A percentile compares a stretch with the other conserved stretches of the same genome.
Evolutionary conservation across 768 basidiomycete genomes (phyloP).

Genomic region (Gymnopilus junonius): DNA sequence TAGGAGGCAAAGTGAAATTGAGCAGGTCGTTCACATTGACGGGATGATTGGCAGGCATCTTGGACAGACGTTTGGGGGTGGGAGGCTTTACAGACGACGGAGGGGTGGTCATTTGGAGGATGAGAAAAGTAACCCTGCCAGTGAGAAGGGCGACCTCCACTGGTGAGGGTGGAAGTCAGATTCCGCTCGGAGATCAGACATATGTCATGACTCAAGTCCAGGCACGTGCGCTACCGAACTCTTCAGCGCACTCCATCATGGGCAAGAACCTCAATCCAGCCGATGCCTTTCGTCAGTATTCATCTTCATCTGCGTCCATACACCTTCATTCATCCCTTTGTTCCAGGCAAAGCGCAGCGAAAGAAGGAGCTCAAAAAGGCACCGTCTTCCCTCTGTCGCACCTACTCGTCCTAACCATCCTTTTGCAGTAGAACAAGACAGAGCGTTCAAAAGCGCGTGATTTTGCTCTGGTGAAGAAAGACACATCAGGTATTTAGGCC

Average conservation of each 20-base stretch:
- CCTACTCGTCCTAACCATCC: slow-evolving; percentile 16
- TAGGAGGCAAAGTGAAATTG: slow-evolving; percentile 91
- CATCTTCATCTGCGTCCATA: background rate
- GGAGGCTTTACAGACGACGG: slow-evolving; percentile 35
- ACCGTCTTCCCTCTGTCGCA: slow-evolving; percentile 11
- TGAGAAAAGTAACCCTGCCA: slow-evolving; percentile 46
- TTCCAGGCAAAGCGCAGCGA: slow-evolving; percentile 84
- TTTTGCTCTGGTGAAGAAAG: slow-evolving; percentile 92
- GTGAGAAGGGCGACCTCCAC: slow-evolving; percentile 48
- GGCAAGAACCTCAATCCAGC: slow-evolving; percentile 89
- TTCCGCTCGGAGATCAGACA: slow-evolving; percentile 12
- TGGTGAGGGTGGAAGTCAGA: slow-evolving; percentile 26
- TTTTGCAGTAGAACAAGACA: slow-evolving; percentile 85
- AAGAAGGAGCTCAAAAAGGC: slow-evolving; percentile 98
- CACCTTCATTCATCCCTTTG: slow-evolving; percentile 6
- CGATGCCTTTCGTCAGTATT: slow-evolving; percentile 85
- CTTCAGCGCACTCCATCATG: slow-evolving; percentile 39
- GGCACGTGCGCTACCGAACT: slow-evolving; percentile 32
- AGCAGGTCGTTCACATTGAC: slow-evolving; percentile 81
- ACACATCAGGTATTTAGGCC: slow-evolving; percentile 69
- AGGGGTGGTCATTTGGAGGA: slow-evolving; percentile 39
- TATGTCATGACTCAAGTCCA: slow-evolving; percentile 44
- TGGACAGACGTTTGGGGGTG: slow-evolving; percentile 61
- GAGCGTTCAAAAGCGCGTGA: slow-evolving; percentile 82
- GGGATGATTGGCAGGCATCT: slow-evolving; percentile 71